phyloP scores from a whole-genome alignment of 805 yeast genomes.

The Candida andamanensis region DNA sequence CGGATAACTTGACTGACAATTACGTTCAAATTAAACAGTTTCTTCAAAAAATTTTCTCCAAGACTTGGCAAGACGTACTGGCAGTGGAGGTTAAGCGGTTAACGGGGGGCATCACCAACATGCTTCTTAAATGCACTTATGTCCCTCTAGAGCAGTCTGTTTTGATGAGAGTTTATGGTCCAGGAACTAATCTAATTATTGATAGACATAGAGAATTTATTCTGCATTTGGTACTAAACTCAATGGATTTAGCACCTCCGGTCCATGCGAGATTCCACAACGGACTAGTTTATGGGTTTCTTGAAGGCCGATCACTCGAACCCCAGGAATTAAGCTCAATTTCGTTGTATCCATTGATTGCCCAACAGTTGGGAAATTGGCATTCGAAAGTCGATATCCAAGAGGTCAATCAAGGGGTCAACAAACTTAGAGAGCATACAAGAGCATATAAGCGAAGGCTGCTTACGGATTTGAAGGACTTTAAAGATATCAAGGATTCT shows the following conservation, averaged over 20 bases:
- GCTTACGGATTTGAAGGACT: constrained; percentile 5
- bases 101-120: constrained; percentile 63
- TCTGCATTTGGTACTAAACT: constrained; percentile 58
- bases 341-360: constrained; percentile 50
- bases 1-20: constrained; percentile 28
- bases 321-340: constrained; percentile 49
- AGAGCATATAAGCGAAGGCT: constrained; percentile 8
- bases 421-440: constrained; percentile 28
- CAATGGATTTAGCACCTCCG: constrained; percentile 61
- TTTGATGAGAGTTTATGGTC: constrained; percentile 67
- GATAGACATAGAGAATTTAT: constrained; percentile 72
- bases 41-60: constrained; percentile 41
- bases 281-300: constrained; percentile 67
- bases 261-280: constrained; percentile 64
- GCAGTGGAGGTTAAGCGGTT: constrained; percentile 38
- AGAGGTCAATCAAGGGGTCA: constrained; percentile 44
- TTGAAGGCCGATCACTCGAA: constrained; percentile 57
- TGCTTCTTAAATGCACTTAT: constrained; percentile 47
- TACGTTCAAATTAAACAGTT: constrained; percentile 34
- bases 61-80: constrained; percentile 27
- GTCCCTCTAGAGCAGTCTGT: constrained; percentile 30
- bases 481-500: constrained; percentile 1
- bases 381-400: constrained; percentile 46
- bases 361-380: constrained; percentile 68
- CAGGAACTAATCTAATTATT: constrained; percentile 65